Conservation (phyloP, 129 eudicot genomes). For the Arctium lappa region DNA sequence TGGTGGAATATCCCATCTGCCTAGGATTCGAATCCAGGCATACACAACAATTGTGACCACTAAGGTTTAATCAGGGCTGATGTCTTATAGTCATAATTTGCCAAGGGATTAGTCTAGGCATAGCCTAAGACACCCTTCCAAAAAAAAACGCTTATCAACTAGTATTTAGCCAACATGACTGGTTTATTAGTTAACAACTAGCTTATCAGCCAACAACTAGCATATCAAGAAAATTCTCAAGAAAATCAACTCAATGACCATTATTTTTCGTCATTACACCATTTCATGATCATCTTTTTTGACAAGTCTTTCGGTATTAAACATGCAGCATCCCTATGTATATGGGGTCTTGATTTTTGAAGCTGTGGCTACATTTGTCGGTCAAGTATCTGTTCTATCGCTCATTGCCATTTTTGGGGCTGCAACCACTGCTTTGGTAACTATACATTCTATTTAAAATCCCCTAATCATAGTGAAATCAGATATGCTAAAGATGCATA, state of each 20-base stretch:
- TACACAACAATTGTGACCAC: too few species aligned
- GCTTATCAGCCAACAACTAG: neutral
- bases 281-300: constrained; percentile 5
- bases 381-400: constrained; percentile 89
- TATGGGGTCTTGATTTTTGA: constrained; percentile 81
- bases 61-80: too few species aligned
- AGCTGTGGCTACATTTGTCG: constrained; percentile 84
- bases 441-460: neutral
- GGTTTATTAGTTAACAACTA: too few species aligned
- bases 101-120: too few species aligned
- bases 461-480: neutral
- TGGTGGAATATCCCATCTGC: too few species aligned
- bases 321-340: constrained; percentile 77
- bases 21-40: too few species aligned
- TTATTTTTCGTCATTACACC: neutral
- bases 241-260: neutral
- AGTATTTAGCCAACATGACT: too few species aligned
- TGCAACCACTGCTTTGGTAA: constrained; percentile 89
- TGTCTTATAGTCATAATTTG: too few species aligned
- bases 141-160: too few species aligned
- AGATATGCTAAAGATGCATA: neutral
- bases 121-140: too few species aligned
- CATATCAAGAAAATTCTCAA: constrained; percentile 1
- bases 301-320: neutral
- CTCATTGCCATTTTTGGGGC: constrained; percentile 88